These are phyloP conservation scores for Salinomyces thailandicus DNA, from an alignment of 2,329 filamentous ascomycete genomes.

Conservation along the genomic window DNA sequence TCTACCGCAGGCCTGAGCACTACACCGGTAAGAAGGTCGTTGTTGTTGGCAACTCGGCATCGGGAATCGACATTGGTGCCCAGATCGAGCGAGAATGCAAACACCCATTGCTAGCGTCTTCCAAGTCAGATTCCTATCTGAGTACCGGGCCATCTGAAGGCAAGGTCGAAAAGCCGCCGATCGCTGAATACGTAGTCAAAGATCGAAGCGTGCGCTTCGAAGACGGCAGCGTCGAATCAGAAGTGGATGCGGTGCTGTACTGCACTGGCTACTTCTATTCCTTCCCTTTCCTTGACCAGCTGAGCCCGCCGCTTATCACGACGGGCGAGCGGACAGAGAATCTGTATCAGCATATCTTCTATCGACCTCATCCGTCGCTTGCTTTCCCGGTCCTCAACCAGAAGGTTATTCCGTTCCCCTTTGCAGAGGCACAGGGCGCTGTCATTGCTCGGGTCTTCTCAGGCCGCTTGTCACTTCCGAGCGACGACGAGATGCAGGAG, in stretches of 20 bases:
- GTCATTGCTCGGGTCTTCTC: constrained; percentile 69
- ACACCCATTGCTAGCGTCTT: constrained; percentile 53
- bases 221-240: constrained; percentile 52
- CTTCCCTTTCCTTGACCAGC: constrained; percentile 56
- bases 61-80: constrained; percentile 68
- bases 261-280: constrained; percentile 85
- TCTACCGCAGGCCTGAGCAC: constrained; percentile 56
- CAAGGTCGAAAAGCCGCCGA: constrained; percentile 49
- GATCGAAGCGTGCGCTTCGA: constrained; percentile 55
- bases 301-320: constrained; percentile 49
- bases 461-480: constrained; percentile 56
- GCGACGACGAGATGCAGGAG: constrained; percentile 50
- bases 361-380: constrained; percentile 63
- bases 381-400: constrained; percentile 67
- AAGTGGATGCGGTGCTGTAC: constrained; percentile 70
- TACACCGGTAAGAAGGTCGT: constrained; percentile 63
- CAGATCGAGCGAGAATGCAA: constrained; percentile 58
- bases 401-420: constrained; percentile 77
- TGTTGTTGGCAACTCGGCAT: constrained; percentile 74
- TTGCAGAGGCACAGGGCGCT: constrained; percentile 69
- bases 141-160: constrained; percentile 30
- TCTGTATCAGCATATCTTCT: constrained; percentile 71
- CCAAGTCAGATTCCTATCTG: constrained; percentile 42
- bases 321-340: constrained; percentile 60
- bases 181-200: constrained; percentile 44